Base-by-base conservation (phyloP, 2,329 filamentous ascomycete genomes). In the Fusarium austroafricanum region DNA sequence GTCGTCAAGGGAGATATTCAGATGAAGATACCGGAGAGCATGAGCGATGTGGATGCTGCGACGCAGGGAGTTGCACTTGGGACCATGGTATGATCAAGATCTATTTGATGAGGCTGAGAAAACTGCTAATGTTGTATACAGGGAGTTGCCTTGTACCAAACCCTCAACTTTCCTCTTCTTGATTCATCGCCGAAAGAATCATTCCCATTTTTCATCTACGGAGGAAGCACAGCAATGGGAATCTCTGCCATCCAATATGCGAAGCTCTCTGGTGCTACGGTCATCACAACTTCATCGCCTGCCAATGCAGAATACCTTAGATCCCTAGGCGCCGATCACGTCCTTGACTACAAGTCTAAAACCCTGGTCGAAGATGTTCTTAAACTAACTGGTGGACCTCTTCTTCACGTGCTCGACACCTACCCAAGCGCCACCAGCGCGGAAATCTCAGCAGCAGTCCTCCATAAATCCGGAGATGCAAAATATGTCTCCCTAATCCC, bases 221-320 rank as follows among this genome's bases (percentile, higher is more conserved):
- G 81, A 38, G 81, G 79, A 14, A 84, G 84, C 73, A 87, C 83
- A 11, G 86, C 85, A 2, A 87, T 86, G 2, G 83, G 82, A 73
- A 83, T 86, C 23, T 84, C 86, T 43, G 79, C 76, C 3, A 79
- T 83, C 57, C 80, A 83, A 67, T 79, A 72, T 49, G 78, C 79
- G 44, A 79, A 78, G 57, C 68, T 76, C 3, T 79, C 76, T 3
- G 80, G 78, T 1, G 76, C 77, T 7, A 68, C 50, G 7, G 77
- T 82, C 1, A 71, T 80, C 14, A 66, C 80, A 1, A 82, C 80
- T 3, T 70, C 75, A 2, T 82, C 80, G 6, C 75, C 76, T n/a
- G 62, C 51, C 43, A 77, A 79, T 45, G 73, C 75, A 15, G 76
- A 75, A 8, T 74, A 76, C 6, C 51, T 80, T 5, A 71, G 70